phyloP scores from a whole-genome alignment of 148 eudicot species.

The Amaranthus palmeri region DNA sequence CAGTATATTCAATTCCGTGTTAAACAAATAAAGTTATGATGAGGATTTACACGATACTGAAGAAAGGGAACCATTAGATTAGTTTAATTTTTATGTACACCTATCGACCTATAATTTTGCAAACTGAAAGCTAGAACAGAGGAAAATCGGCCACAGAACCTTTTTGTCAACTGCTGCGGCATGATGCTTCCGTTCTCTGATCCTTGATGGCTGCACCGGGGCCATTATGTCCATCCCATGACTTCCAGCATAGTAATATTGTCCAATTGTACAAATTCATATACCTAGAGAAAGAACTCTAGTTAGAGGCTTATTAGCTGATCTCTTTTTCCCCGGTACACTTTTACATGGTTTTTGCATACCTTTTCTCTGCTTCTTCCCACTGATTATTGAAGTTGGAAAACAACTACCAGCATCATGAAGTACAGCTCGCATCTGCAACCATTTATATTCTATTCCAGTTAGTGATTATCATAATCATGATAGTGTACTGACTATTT shows the following conservation, averaged over 20 bases:
- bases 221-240: slow-evolving; percentile 68
- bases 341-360: neutral
- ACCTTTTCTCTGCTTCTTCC: slow-evolving; percentile 65
- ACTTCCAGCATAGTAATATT: slow-evolving; percentile 58
- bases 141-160: slow-evolving; percentile 19
- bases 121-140: neutral
- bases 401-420: slow-evolving; percentile 44
- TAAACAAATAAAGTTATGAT: neutral
- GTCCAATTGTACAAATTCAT: slow-evolving; percentile 47
- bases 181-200: slow-evolving; percentile 31
- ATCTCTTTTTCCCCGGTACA: neutral
- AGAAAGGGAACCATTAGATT: neutral
- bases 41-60: neutral
- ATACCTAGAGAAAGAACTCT: slow-evolving; percentile 28
- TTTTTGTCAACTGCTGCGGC: slow-evolving; percentile 30
- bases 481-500: neutral
- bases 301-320: neutral
- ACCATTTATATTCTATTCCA: neutral
- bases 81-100: neutral
- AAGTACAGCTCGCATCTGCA: slow-evolving; percentile 54
- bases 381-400: slow-evolving; percentile 65
- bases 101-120: neutral
- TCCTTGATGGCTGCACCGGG: slow-evolving; percentile 32
- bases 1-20: neutral
- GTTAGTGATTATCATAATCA: slow-evolving; percentile 1